Evolutionary conservation across 768 basidiomycete genomes (phyloP), one percentile per base, ranked within the genome.

Genomic region (Auriscalpium orientale): DNA sequence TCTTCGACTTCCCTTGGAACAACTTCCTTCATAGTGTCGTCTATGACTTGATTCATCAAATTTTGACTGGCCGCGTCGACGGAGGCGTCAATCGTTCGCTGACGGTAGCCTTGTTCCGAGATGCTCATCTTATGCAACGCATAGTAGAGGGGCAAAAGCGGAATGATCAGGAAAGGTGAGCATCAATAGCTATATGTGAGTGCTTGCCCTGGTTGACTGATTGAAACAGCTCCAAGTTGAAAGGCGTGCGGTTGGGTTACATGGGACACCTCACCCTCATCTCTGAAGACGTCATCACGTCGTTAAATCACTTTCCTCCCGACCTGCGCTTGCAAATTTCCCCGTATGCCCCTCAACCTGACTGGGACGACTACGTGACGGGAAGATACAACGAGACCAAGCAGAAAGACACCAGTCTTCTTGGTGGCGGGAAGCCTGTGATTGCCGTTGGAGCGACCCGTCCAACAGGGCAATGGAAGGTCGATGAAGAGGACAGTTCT

Each of bases 221-320:
- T 6, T 20, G 13, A 38, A 12, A 51, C 57, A 89, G 87, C 60
- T 68, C 80, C 45, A 85, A 86, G 68, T 83, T 85, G 9, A 87
- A 89, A 64, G 83, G 87, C 20, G 79, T 88, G 37, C 83, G 95
- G 33, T 70, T 95, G 45, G 95, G 94, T 3, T 95, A 91, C 71
- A 98, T 98, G 95, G 95, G 95, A 0, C 95, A 99, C 68, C 79
- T 98, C 15, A 90, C 89, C 12, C 83, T 98, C 61, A 92, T 99
- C 63, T 87, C 94, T 0, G 97, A 98, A 70, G 95, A 98, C 65
- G 85, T 97, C 18, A 86, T 97, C 67, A 83, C 84, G 55, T 89
- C 95, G 9, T 79, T 98, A 57, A 86, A 91, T 20, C 85, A 89
- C 52, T 94, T 91, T 71, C 92, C 95, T 0, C 76, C 80, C 15